These are phyloP conservation scores for Mortierella sp. DNA, from an alignment of 371 early-diverging fungal genomes.

Conservation along the genomic window DNA sequence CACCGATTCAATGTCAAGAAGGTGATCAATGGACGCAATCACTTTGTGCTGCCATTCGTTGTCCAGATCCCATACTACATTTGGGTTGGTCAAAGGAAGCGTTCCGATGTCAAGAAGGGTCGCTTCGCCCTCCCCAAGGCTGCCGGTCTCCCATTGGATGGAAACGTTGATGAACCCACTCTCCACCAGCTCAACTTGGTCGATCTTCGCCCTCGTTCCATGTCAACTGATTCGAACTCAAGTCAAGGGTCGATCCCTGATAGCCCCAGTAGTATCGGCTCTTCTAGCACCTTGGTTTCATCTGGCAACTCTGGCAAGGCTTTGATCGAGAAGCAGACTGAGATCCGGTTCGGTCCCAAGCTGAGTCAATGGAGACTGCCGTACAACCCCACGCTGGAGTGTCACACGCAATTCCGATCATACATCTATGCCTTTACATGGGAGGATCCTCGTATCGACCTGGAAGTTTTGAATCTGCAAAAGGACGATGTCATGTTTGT, in stretches of 20 bases:
- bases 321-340: slow-evolving; percentile 19
- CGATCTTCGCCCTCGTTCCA: slow-evolving; percentile 44
- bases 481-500: slow-evolving; percentile 79
- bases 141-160: slow-evolving; percentile 8
- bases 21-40: slow-evolving; percentile 77
- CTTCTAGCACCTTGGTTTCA: slow-evolving; percentile 47
- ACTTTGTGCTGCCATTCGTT: slow-evolving; percentile 75
- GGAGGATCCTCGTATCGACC: slow-evolving; percentile 87
- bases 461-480: slow-evolving; percentile 73
- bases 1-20: slow-evolving; percentile 84
- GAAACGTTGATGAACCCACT: slow-evolving; percentile 19
- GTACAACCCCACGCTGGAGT: slow-evolving; percentile 71
- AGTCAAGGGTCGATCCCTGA: slow-evolving; percentile 51
- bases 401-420: slow-evolving; percentile 80
- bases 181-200: slow-evolving; percentile 16
- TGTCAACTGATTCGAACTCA: slow-evolving; percentile 36
- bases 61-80: slow-evolving; percentile 89
- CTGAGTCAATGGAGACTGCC: slow-evolving; percentile 70
- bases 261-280: slow-evolving; percentile 55
- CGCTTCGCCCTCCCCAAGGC: slow-evolving; percentile 8
- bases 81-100: slow-evolving; percentile 73
- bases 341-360: slow-evolving; percentile 42
- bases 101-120: slow-evolving; percentile 9
- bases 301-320: slow-evolving; percentile 17
- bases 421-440: slow-evolving; percentile 91